Base-by-base conservation (phyloP, 768 basidiomycete species). In the Pisolithus microcarpus region DNA sequence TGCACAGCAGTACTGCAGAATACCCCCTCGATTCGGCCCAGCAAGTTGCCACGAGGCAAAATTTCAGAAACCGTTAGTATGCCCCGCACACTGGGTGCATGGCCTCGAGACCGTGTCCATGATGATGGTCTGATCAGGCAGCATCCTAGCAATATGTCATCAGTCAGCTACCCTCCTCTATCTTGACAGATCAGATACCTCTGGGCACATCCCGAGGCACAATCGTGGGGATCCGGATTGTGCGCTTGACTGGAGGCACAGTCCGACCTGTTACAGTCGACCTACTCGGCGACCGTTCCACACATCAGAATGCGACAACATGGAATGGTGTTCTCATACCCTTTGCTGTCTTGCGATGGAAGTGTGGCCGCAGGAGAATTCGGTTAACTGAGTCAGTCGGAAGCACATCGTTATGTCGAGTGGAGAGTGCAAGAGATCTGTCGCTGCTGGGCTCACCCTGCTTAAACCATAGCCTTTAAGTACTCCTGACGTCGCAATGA, bases 171-270 rank as follows among this genome's bases (percentile, higher is more conserved):
- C 19, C 5, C 18, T 38, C 26, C 26, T 15, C 28, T 21, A 7
- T 44, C 18, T 43, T 43, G 23, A 49, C 21, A 13, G n/a, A 30
- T 13, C 8, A 56, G 65, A 53, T 52, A 76, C 77, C 24, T 58
- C 52, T 72, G 74, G 9, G 19, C 42, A 50, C 77, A 79, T 0
- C 60, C 65, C 7, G 46, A 51, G 19, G 19, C 38, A 52, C 78
- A 79, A 48, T 71, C 53, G 49, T 79, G 78, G 1, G 23, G 3
- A 11, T 28, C 39, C 0, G 38, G 51, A 8, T 49, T 60, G 52
- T 79, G 78, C 31, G 34, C 56, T 8, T 44, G 19, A 52, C 80
- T 81, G 49, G 70, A 59, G 7, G 59, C 64, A 50, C 80, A 81
- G 7, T 56, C 53, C 24, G 52, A 48, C 2, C 49, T 50, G 44